These are phyloP conservation scores for Cucurbita maxima DNA, from an alignment of 306 rosid species.

Conservation along the genomic window DNA sequence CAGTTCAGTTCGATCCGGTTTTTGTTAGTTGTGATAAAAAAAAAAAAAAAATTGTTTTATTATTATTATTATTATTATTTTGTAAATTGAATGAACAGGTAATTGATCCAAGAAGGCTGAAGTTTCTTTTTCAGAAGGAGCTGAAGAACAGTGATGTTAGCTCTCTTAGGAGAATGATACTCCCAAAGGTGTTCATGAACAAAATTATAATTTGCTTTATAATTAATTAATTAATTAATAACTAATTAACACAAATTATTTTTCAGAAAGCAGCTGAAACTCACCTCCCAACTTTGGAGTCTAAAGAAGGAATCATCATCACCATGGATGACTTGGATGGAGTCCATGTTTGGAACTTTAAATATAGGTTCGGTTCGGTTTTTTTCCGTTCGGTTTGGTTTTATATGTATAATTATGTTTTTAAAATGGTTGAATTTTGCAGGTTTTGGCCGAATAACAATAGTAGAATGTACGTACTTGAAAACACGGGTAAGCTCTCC, in stretches of 20 bases:
- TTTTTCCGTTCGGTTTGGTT: background rate
- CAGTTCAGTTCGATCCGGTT: too few species aligned
- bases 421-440: constrained; percentile 1
- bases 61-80: too few species aligned
- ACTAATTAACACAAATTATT: background rate
- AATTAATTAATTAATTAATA: background rate
- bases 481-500: constrained; percentile 61
- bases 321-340: constrained; percentile 88
- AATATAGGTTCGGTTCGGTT: constrained; percentile 44
- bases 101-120: constrained; percentile 43
- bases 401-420: background rate
- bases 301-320: constrained; percentile 66
- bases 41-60: too few species aligned
- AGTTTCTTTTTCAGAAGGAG: constrained; percentile 80
- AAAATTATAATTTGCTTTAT: background rate
- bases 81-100: constrained; percentile 18
- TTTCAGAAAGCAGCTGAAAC: constrained; percentile 81
- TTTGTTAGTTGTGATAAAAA: too few species aligned
- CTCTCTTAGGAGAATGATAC: constrained; percentile 79
- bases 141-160: constrained; percentile 87
- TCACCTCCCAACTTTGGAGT: constrained; percentile 69
- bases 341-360: constrained; percentile 78
- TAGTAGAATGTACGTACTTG: constrained; percentile 94
- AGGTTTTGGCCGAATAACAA: constrained; percentile 98
- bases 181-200: constrained; percentile 55